Evolutionary conservation across 495 filamentous ascomycete genomes (phyloP), one percentile per base, ranked within the genome.

Genomic region (Penicillium pulvis): DNA sequence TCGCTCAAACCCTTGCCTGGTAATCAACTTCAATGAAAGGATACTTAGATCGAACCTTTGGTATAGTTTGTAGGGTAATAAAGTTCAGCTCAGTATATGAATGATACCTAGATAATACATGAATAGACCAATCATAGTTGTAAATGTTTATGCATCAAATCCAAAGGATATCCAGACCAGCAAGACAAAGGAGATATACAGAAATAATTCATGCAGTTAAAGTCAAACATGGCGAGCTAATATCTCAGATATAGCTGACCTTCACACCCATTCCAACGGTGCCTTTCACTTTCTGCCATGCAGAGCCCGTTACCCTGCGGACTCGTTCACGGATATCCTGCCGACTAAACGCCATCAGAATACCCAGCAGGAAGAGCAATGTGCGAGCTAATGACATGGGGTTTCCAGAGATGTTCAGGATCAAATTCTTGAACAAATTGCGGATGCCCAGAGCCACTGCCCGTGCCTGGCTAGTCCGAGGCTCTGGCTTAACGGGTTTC

Each of bases 191-290:
- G 48, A 62, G 55, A 55, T 53, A 62, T 67, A 36, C 57, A 70
- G 55, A 65, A 49, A 36, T 53, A 53, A 53, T 45, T 48, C 51
- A 62, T 61, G 55, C 43, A 62, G 31, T 61, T 41, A 36, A 24
- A 55, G 16, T 57, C 23, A 36, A 24, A 43, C 20, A 28, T 30
- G 26, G 33, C 20, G 5, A 55, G 48, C 41, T 26, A n/a, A 64
- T 60, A 62, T 62, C 56, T 71, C 60, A 97, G 54, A 98, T 94
- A 78, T 98, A 98, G 74, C 88, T 95, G 65, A 98, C 92, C 77
- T 97, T 98, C 51, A 96, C 90, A 1, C 95, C 94, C 93, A 98
- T 97, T 0, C 93, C 93, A 16, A 93, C 87, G 0, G 94, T 98
- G 36, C 84, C 80, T 60, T 80, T 86, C 8, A 97, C 77, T 74